Conservation (phyloP, 495 filamentous ascomycete genomes). For the Trichoderma orchidacearum region DNA sequence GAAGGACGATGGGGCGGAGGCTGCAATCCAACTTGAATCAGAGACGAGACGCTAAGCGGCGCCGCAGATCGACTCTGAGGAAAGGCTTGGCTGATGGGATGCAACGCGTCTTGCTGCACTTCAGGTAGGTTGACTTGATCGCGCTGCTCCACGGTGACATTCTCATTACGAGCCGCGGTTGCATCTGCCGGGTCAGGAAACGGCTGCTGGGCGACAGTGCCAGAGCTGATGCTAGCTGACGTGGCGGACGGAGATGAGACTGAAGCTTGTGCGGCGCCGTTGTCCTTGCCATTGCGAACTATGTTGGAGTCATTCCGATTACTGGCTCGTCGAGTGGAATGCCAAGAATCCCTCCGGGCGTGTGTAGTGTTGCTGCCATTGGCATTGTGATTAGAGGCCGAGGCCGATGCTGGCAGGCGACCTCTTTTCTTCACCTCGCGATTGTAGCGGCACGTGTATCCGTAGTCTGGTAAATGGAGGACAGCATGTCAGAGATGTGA, state of each 20-base stretch:
- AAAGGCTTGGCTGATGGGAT: neutral
- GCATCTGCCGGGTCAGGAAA: neutral
- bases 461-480: neutral
- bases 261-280: neutral
- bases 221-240: neutral
- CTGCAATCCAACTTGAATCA: neutral
- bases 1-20: neutral
- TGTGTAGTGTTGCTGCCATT: neutral
- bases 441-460: slow-evolving; percentile 5
- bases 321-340: neutral
- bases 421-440: slow-evolving; percentile 5
- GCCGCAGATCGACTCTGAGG: neutral
- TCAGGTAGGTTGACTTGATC: neutral
- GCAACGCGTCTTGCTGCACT: neutral
- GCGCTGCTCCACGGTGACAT: neutral
- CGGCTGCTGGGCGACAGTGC: neutral
- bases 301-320: neutral
- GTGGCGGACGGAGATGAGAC: neutral
- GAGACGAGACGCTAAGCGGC: neutral
- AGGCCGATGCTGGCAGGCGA: slow-evolving; percentile 1
- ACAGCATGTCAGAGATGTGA: neutral
- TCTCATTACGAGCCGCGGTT: neutral
- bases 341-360: neutral
- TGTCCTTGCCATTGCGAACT: neutral
- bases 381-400: neutral